Evolutionary conservation across 139 green algal genomes (phyloP), one percentile per base, ranked within the genome.

Genomic region (Picocystis salinarum): DNA sequence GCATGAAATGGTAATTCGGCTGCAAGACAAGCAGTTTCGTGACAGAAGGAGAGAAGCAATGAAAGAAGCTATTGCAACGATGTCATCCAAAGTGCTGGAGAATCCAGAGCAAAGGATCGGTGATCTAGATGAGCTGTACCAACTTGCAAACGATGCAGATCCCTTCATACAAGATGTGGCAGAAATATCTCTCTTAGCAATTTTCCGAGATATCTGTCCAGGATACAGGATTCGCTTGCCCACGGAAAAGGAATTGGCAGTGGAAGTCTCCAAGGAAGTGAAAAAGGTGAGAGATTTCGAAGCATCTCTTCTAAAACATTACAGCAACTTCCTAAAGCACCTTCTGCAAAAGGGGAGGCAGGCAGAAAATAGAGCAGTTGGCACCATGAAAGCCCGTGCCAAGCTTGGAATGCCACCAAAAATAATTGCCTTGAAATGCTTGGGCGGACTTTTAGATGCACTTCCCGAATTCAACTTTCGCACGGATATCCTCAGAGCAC

Each of bases 391-490:
- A 49, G 41, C 55, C 55, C 29, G 17, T 22, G 40, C 56, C 17
- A 15, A 62, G 36, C 45, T 39, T 4, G 9, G 39, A n/a, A 2
- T 47, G 9, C 33, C 34, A 5, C 44, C 48, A 12, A 45, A 46
- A 20, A 46, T 60, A 3, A 59, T 88, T 18, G 79, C 78, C 5
- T 48, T 80, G 17, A 59, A 62, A 13, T 92, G 79, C 58, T 65
- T 94, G 61, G 50, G 45, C 3, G 53, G 42, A 5, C 64, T 94
- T 55, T 57, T 93, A 23, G 40, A 41, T 4, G 37, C 69, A 0
- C 33, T 62, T 11, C 69, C 79, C 6, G 75, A 92, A 50, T 93
- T 93, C 61, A 93, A 93, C 62, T 85, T 78, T 53, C 51, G 55
- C 28, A 42, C 28, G 20, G 46, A 53, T 27, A 11, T 70, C 5